Conservation (phyloP, 352 stramenopile genomes). For the Elongisporangium anandrum region DNA sequence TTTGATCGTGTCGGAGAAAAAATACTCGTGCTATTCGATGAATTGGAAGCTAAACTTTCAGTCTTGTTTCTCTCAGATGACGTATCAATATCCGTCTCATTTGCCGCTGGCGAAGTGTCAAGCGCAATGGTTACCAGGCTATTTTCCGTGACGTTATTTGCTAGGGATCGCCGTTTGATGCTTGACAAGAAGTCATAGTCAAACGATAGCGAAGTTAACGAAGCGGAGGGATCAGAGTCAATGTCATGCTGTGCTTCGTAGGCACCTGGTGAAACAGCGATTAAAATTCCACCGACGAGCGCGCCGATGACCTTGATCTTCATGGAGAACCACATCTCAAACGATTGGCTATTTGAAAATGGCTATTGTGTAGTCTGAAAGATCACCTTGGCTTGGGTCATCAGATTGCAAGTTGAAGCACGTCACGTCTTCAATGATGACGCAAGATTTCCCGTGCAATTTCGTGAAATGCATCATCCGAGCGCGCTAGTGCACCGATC, state of each 20-base stretch:
- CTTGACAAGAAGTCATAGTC: not conserved
- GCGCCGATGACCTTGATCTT: not conserved
- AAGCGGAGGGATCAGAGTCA: not conserved
- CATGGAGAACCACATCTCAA: not conserved
- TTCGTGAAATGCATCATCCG: too few relatives aligned
- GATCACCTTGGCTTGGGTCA: too few relatives aligned
- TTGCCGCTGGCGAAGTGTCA: not conserved
- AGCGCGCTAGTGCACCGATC: too few relatives aligned
- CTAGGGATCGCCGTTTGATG: not conserved
- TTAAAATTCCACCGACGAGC: not conserved
- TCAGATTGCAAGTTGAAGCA: too few relatives aligned
- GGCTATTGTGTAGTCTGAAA: too few relatives aligned
- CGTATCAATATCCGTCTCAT: not conserved
- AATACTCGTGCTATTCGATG: too few relatives aligned
- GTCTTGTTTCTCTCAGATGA: not conserved
- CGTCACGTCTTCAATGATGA: too few relatives aligned
- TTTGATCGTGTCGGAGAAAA: too few relatives aligned
- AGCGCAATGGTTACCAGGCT: not conserved
- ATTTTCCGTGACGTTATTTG: not conserved
- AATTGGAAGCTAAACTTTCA: too few relatives aligned
- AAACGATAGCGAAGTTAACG: not conserved
- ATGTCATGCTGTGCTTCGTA: too few relatives aligned
- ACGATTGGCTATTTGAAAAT: not conserved
- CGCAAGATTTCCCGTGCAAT: too few relatives aligned
- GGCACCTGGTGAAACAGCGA: not conserved